Evolutionary conservation across 2,329 filamentous ascomycete species (phyloP).

Genomic region (Trichoderma sp.): DNA sequence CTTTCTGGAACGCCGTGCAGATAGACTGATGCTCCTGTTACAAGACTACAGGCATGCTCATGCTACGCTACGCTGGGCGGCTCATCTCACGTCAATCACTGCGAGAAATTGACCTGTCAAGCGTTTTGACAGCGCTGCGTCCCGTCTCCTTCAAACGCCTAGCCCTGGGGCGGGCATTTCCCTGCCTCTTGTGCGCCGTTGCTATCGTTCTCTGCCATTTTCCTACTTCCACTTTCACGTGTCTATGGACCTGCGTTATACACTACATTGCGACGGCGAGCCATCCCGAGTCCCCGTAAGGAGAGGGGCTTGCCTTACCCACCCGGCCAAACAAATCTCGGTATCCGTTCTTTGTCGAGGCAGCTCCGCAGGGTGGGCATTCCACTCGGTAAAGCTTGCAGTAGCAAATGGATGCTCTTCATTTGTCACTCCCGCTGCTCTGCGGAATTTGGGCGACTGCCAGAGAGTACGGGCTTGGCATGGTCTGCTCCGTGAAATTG

Average conservation of each 20-base stretch:
- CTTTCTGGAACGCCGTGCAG: neutral
- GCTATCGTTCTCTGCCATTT: neutral
- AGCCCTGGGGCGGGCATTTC: neutral
- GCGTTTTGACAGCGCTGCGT: neutral
- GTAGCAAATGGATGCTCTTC: neutral
- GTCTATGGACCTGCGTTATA: neutral
- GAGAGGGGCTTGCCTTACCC: neutral
- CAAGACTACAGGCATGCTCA: neutral
- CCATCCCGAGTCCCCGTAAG: neutral
- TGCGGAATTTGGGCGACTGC: neutral
- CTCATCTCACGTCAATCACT: slow-evolving; percentile 14
- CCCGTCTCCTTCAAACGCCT: neutral
- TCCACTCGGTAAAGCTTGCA: neutral
- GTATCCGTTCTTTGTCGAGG: slow-evolving; percentile 18
- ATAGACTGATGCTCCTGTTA: neutral
- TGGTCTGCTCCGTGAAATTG: neutral
- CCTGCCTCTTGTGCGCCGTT: neutral
- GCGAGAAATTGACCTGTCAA: neutral
- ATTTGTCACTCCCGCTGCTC: neutral
- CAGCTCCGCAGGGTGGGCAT: slow-evolving; percentile 3
- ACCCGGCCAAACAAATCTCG: slow-evolving; percentile 16
- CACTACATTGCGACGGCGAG: neutral
- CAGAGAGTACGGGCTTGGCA: neutral
- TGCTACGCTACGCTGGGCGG: neutral
- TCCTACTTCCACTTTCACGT: neutral